Percentiles rank a stretch among this genome's conserved stretches.
Conservation (phyloP, 2,329 filamentous ascomycete species). For the Nigrograna mackinnonii region DNA sequence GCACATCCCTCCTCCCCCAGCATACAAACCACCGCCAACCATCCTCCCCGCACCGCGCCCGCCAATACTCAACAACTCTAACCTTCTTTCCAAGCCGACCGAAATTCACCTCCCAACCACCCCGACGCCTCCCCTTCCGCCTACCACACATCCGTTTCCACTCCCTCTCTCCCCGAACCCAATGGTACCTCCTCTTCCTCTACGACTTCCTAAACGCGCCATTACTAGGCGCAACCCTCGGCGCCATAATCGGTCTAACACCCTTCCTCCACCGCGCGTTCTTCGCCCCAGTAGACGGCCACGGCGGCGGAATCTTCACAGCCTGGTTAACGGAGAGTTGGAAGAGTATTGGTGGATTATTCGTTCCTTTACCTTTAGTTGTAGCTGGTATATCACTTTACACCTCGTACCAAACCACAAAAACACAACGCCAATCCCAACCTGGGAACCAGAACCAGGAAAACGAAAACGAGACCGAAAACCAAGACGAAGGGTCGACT, state of each 20-base stretch:
- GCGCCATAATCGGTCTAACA: slow-evolving; percentile 28
- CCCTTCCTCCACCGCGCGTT: slow-evolving; percentile 26
- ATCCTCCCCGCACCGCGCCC: slow-evolving; percentile 3
- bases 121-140: slow-evolving; percentile 28
- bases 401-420: slow-evolving; percentile 16
- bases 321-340: slow-evolving; percentile 33
- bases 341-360: slow-evolving; percentile 28
- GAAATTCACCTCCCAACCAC: slow-evolving; percentile 20
- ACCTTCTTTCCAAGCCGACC: slow-evolving; percentile 36
- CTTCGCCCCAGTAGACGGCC: slow-evolving; percentile 26
- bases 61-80: slow-evolving; percentile 21
- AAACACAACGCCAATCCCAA: not conserved
- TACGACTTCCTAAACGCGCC: slow-evolving; percentile 37
- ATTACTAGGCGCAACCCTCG: slow-evolving; percentile 27
- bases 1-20: slow-evolving; percentile 2
- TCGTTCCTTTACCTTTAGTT: slow-evolving; percentile 31
- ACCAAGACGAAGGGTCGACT: too few relatives aligned
- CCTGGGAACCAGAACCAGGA: not conserved
- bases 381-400: slow-evolving; percentile 33
- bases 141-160: slow-evolving; percentile 25
- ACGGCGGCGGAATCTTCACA: slow-evolving; percentile 30
- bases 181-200: slow-evolving; percentile 34
- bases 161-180: slow-evolving; percentile 21
- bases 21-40: not conserved
- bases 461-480: slow-evolving; percentile 11